Percentiles rank a stretch among this genome's conserved stretches.
Evolutionary conservation across 2,329 filamentous ascomycete species (phyloP).

Genomic region (Davidsoniella neocaledoniae): DNA sequence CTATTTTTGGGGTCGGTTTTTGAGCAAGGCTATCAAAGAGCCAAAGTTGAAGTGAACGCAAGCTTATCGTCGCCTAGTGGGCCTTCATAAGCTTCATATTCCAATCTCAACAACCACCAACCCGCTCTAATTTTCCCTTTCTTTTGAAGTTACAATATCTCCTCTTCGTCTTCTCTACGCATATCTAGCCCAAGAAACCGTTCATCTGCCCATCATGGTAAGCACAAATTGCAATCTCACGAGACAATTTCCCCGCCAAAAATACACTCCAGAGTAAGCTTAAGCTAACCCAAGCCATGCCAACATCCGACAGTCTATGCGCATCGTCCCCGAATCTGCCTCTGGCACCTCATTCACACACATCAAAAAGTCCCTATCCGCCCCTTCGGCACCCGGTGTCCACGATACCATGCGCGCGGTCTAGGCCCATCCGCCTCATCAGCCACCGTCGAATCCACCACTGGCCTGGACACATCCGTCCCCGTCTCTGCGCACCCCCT

Average conservation of each 20-base stretch:
- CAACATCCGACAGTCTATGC: slow-evolving; percentile 50
- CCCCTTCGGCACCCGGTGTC: slow-evolving; percentile 81
- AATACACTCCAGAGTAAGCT: no score
- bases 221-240: not conserved
- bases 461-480: slow-evolving; percentile 23
- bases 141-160: not conserved
- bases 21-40: no score
- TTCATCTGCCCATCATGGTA: slow-evolving; percentile 9
- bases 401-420: slow-evolving; percentile 82
- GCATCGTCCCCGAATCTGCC: slow-evolving; percentile 59
- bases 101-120: not conserved
- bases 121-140: not conserved
- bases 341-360: slow-evolving; percentile 52
- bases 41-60: no score
- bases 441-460: slow-evolving; percentile 19
- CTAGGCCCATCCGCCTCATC: slow-evolving; percentile 39
- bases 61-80: no score
- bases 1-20: no score
- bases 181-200: not conserved
- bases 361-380: slow-evolving; percentile 43
- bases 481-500: slow-evolving; percentile 65
- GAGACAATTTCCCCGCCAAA: not conserved
- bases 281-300: slow-evolving; percentile 13
- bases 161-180: not conserved
- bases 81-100: no score